Base-by-base conservation (phyloP, 164 flowering plant genomes). In the Hamamelis virginiana region DNA sequence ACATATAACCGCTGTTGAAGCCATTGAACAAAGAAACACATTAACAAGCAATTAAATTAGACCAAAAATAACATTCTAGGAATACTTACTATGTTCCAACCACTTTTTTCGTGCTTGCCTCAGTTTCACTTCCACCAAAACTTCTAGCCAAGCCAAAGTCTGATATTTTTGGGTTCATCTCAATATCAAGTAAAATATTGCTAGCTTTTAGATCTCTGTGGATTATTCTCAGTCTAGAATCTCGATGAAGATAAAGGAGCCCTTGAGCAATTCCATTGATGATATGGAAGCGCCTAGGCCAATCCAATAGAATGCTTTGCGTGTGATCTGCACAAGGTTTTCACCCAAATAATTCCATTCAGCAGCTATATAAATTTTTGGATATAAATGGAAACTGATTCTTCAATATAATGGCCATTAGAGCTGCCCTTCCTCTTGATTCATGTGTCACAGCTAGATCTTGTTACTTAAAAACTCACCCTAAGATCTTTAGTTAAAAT, bases 61-160 rank as follows among this genome's bases (percentile, higher is more conserved):
- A n/a, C n/a, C n/a, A n/a, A n/a, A n/a, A n/a, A n/a, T n/a, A n/a
- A 33, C 41, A 33, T 33, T 2, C 6, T 33, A 2, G 41, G 2
- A 33, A 6, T 2, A 56, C 66, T 62, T 69, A 69, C 72, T 64
- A 64, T 13, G 74, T 71, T 19, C 74, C 74, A 15, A 71, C 69
- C 14, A 64, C 56, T 16, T 57, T 64, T 9, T 46, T 58, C 8
- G 74, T 71, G 59, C 62, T 62, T 9, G 56, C 63, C 23, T 21
- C 38, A 23, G 63, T 47, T 13, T 69, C 69, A 45, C 61, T 53
- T 6, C 62, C 75, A 55, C 75, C 71, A 33, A 73, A 67, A 61
- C 67, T 73, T 62, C 76, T 74, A 22, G 76, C 76, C 62, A 68
- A 62, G 46, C 76, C 76, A 28, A 74, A 74, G 23, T 74, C 76